Conservation (phyloP, 805 yeast species). For the Jamesozyma rosinii region DNA sequence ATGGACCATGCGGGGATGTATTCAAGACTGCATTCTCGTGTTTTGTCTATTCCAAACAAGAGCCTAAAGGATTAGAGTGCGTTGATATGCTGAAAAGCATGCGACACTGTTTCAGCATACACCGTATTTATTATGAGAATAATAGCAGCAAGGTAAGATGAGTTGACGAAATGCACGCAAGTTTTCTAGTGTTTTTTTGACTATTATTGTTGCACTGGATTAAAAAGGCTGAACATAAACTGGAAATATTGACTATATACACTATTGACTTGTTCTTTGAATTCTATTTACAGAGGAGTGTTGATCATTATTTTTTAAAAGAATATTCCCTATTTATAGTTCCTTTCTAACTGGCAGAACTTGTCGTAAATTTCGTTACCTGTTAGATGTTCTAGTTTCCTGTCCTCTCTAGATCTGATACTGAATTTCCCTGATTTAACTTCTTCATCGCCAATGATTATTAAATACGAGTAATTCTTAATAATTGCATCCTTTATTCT, state of each 20-base stretch:
- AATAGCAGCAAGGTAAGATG: too few relatives aligned
- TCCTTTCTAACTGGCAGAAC: conserved; percentile 49
- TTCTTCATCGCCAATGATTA: conserved; percentile 86
- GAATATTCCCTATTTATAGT: conserved; percentile 37
- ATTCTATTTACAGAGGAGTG: too few relatives aligned
- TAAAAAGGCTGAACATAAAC: too few relatives aligned
- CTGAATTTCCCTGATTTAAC: conserved; percentile 49
- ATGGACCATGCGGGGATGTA: conserved; percentile 97
- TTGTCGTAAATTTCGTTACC: conserved; percentile 42
- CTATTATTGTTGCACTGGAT: too few relatives aligned
- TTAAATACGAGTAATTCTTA: conserved; percentile 67
- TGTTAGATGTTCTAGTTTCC: conserved; percentile 37
- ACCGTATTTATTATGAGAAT: conserved; percentile 90
- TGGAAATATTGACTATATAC: too few relatives aligned
- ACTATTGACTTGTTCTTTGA: too few relatives aligned
- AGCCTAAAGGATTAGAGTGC: conserved; percentile 95
- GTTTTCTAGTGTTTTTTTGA: too few relatives aligned
- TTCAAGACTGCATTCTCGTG: conserved; percentile 91
- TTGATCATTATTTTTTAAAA: conserved; percentile 18
- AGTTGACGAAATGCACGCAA: too few relatives aligned
- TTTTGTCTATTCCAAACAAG: conserved; percentile 85
- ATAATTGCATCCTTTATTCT: conserved; percentile 70
- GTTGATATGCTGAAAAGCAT: conserved; percentile 79
- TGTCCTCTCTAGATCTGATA: conserved; percentile 48
- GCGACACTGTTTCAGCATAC: conserved; percentile 87